These are phyloP conservation scores for Nitzschia sp. DNA, from an alignment of 108 stramenopile species.

Conservation along the genomic window DNA sequence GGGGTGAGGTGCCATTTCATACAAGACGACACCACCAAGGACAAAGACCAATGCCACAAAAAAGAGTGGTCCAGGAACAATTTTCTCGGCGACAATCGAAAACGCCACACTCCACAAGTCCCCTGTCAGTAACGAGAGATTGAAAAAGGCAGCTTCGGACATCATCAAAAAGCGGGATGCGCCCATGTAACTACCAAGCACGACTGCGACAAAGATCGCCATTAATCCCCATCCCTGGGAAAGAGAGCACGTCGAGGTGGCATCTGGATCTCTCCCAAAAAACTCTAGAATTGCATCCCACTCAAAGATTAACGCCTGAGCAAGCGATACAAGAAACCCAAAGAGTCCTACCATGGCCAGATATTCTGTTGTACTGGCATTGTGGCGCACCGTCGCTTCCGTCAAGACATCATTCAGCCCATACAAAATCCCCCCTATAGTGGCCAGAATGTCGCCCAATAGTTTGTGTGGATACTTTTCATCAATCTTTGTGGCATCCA, in stretches of 20 bases:
- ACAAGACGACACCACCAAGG: slow-evolving; percentile 83
- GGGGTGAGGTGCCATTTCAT: slow-evolving; percentile 87
- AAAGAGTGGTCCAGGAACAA: slow-evolving; percentile 78
- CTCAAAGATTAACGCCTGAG: slow-evolving; percentile 76
- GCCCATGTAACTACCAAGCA: slow-evolving; percentile 56
- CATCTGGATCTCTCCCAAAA: slow-evolving; percentile 23
- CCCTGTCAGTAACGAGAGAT: slow-evolving; percentile 89
- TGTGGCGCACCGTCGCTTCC: slow-evolving; percentile 62
- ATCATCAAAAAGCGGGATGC: slow-evolving; percentile 68
- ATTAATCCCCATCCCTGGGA: slow-evolving; percentile 37
- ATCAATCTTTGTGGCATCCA: slow-evolving; percentile 20
- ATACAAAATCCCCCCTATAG: slow-evolving; percentile 88
- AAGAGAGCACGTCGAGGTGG: slow-evolving; percentile 35
- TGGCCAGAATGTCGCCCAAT: slow-evolving; percentile 84
- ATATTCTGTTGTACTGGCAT: slow-evolving; percentile 64
- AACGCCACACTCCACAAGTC: slow-evolving; percentile 93
- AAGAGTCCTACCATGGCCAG: slow-evolving; percentile 86
- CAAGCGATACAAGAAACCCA: slow-evolving; percentile 64
- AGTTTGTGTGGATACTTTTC: slow-evolving; percentile 69
- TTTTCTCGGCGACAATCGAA: slow-evolving; percentile 74
- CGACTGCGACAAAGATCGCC: slow-evolving; percentile 54
- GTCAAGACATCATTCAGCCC: slow-evolving; percentile 86
- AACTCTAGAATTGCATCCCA: slow-evolving; percentile 49
- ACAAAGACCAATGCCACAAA: slow-evolving; percentile 81
- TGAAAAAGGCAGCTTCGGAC: slow-evolving; percentile 80